Percentiles rank a stretch among this genome's conserved stretches.
Evolutionary conservation across 768 basidiomycete genomes (phyloP).

Genomic region (Suillus tomentosus): DNA sequence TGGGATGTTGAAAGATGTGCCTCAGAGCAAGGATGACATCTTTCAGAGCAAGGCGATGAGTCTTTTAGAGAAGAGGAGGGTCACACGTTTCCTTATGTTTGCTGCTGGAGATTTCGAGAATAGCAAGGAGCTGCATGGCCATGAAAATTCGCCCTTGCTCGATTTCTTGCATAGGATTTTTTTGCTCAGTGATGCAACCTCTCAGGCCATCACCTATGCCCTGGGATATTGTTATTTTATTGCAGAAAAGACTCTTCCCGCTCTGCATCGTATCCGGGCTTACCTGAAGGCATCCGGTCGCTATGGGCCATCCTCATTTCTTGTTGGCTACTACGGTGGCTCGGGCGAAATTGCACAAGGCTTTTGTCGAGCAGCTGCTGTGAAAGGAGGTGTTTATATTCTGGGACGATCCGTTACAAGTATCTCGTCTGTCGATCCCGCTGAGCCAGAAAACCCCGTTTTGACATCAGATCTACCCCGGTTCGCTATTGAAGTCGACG

Average conservation of each 20-base stretch:
- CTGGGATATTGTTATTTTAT: conserved; percentile 66
- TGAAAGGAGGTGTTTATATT: conserved; percentile 74
- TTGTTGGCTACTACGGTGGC: conserved; percentile 95
- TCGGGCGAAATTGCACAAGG: conserved; percentile 92
- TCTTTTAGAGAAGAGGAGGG: conserved; percentile 81
- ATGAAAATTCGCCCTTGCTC: conserved; percentile 56
- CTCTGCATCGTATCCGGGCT: conserved; percentile 67
- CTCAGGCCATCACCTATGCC: conserved; percentile 70
- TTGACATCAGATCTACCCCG: conserved; percentile 13
- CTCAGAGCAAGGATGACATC: conserved; percentile 89
- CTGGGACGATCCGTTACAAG: conserved; percentile 48
- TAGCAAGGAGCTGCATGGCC: conserved; percentile 57
- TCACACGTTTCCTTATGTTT: conserved; percentile 92
- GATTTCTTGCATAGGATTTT: conserved; percentile 69
- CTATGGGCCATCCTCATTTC: conserved; percentile 86
- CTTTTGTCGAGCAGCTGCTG: conserved; percentile 85
- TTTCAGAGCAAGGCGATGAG: conserved; percentile 82
- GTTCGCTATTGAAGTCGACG: conserved; percentile 55
- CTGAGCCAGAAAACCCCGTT: conserved; percentile 22
- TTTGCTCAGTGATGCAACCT: conserved; percentile 56
- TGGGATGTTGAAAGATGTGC: conserved; percentile 60
- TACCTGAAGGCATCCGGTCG: conserved; percentile 81
- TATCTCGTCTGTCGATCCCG: conserved; percentile 33
- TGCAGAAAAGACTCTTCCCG: conserved; percentile 65
- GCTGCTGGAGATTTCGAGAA: conserved; percentile 75